Conservation (phyloP, 257 asterid species). For the Ballota nigra region DNA sequence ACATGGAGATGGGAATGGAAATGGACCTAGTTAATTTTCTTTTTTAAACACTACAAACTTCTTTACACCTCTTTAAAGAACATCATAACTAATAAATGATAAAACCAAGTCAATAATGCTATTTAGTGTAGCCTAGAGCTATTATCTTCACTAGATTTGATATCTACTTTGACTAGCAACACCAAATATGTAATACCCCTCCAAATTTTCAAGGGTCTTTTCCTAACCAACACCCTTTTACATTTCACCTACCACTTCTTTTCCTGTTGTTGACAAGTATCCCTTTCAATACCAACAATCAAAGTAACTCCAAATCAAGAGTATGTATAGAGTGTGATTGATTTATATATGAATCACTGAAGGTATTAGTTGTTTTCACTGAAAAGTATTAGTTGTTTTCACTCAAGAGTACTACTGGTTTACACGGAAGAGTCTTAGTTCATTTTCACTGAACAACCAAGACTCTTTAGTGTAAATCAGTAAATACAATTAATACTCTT, state of each 20-base stretch:
- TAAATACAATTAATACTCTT: too few species aligned
- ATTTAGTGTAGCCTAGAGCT: neutral
- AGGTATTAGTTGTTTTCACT: too few species aligned
- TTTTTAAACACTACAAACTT: too few species aligned
- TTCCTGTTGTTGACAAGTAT: neutral
- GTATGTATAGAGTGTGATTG: too few species aligned
- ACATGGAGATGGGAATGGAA: neutral
- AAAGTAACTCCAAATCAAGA: too few species aligned
- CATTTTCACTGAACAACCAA: too few species aligned
- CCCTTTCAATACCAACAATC: neutral
- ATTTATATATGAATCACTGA: too few species aligned
- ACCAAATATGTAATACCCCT: neutral
- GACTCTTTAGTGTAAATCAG: too few species aligned
- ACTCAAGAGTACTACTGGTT: too few species aligned
- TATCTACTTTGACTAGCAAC: slow-evolving; percentile 14
- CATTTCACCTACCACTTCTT: slow-evolving; percentile 20
- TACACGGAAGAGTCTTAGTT: too few species aligned
- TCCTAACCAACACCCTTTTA: neutral
- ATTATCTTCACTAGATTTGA: too few species aligned
- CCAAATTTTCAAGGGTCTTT: neutral
- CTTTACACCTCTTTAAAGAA: neutral
- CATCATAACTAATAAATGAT: neutral
- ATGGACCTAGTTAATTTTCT: neutral
- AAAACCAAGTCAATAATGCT: neutral
- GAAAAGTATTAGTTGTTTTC: too few species aligned